phyloP scores from a whole-genome alignment of 352 stramenopile species.

The Globisporangium nagaii region DNA sequence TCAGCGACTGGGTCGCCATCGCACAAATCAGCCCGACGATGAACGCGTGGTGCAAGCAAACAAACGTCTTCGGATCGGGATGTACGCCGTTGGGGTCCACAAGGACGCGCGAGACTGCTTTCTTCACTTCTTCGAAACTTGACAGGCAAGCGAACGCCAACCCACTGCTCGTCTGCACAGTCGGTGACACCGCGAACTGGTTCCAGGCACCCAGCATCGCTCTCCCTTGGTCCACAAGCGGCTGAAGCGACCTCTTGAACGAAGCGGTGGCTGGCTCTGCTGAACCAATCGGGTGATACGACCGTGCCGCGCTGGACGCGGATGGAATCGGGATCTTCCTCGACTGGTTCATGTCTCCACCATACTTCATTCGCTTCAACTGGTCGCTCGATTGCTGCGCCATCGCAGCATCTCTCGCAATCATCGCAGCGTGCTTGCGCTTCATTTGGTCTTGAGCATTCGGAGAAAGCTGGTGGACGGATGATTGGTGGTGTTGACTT shows the following conservation, averaged over 20 bases:
- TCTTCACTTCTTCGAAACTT: slow-evolving; percentile 79
- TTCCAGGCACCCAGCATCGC: slow-evolving; percentile 76
- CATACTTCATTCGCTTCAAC: slow-evolving; percentile 12
- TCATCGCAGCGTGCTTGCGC: slow-evolving; percentile 8
- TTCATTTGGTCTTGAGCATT: slow-evolving; percentile 16
- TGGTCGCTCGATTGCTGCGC: slow-evolving; percentile 5
- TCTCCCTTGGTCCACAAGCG: slow-evolving; percentile 56
- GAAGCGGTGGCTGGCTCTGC: slow-evolving; percentile 8
- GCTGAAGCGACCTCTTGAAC: slow-evolving; percentile 55
- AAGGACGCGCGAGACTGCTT: slow-evolving; percentile 59
- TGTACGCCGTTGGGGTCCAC: slow-evolving; percentile 32
- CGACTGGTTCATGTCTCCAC: not conserved
- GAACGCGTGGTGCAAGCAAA: slow-evolving; percentile 76
- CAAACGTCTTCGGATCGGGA: slow-evolving; percentile 59
- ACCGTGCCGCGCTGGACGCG: not conserved
- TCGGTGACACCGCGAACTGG: slow-evolving; percentile 51
- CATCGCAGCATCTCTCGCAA: not conserved
- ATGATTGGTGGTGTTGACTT: not conserved
- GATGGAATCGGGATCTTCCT: slow-evolving; percentile 1
- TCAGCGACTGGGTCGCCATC: slow-evolving; percentile 72
- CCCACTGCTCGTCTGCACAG: slow-evolving; percentile 42
- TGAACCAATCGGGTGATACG: slow-evolving; percentile 2
- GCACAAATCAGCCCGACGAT: slow-evolving; percentile 75
- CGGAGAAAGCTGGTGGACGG: slow-evolving; percentile 1
- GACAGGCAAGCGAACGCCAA: slow-evolving; percentile 61